These are phyloP conservation scores for Phalaenopsis equestris DNA, from an alignment of 106 monocot species.

Conservation along the genomic window DNA sequence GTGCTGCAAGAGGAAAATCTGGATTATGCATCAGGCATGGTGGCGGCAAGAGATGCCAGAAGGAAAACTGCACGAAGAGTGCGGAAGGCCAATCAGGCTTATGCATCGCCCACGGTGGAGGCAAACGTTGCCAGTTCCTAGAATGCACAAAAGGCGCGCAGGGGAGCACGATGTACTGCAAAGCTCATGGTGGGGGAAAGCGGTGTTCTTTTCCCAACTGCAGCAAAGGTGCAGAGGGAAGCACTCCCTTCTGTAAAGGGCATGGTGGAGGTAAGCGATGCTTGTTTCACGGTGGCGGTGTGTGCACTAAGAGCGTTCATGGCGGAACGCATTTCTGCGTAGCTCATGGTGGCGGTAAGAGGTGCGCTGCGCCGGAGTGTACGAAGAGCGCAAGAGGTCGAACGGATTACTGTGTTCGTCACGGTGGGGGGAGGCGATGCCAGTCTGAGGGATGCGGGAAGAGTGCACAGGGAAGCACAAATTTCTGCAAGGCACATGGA, in stretches of 20 bases:
- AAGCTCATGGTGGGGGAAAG: constrained; percentile 58
- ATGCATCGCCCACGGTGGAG: constrained; percentile 61
- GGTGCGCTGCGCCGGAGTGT: constrained; percentile 35
- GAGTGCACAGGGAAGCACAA: constrained; percentile 63
- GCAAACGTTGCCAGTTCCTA: constrained; percentile 35
- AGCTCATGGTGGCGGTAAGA: constrained; percentile 64
- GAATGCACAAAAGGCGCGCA: constrained; percentile 50
- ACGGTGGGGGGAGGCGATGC: constrained; percentile 61
- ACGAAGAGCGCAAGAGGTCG: constrained; percentile 46
- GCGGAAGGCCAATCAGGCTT: constrained; percentile 57
- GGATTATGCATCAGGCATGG: constrained; percentile 62
- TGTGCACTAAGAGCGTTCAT: constrained; percentile 63
- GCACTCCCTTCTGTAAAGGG: constrained; percentile 47
- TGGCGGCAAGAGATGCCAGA: constrained; percentile 50
- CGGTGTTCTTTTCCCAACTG: constrained; percentile 38
- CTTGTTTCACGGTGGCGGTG: constrained; percentile 32
- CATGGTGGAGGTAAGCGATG: constrained; percentile 64
- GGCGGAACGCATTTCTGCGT: constrained; percentile 60
- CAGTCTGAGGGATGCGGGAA: constrained; percentile 36
- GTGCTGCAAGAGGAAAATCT: constrained; percentile 51
- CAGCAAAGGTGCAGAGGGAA: constrained; percentile 50
- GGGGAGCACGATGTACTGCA: constrained; percentile 51
- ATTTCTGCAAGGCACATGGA: constrained; percentile 63
- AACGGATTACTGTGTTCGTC: constrained; percentile 46
- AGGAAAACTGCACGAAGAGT: constrained; percentile 37